Conservation (phyloP, 768 basidiomycete genomes). For the Lactifluus pinguis region DNA sequence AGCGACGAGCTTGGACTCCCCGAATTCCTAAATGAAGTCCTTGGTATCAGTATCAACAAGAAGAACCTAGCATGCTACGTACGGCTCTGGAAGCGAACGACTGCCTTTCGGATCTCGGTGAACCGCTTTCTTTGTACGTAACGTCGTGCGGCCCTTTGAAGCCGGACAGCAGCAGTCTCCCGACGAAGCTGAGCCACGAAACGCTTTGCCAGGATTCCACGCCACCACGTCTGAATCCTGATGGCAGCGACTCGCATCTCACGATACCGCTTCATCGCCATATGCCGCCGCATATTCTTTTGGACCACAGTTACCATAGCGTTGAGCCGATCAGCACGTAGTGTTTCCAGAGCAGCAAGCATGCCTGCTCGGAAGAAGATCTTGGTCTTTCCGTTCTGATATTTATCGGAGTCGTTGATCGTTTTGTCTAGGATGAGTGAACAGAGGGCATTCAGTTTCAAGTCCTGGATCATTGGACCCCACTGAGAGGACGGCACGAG, state of each 20-base stretch:
- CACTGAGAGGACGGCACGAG: slow-evolving; percentile 81
- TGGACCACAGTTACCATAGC: slow-evolving; percentile 90
- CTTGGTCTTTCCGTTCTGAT: slow-evolving; percentile 93
- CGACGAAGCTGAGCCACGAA: slow-evolving; percentile 63
- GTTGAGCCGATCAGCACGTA: slow-evolving; percentile 82
- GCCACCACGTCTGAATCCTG: slow-evolving; percentile 90
- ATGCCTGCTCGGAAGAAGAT: slow-evolving; percentile 99
- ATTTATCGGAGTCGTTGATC: slow-evolving; percentile 91
- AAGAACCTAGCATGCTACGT: slow-evolving; percentile 30
- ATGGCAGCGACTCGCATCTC: slow-evolving; percentile 64
- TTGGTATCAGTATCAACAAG: slow-evolving; percentile 4
- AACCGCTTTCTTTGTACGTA: slow-evolving; percentile 70
- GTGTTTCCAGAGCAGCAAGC: slow-evolving; percentile 89
- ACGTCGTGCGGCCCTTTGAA: slow-evolving; percentile 66
- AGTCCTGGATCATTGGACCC: slow-evolving; percentile 73
- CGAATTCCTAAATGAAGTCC: slow-evolving; percentile 49
- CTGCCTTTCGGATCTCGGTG: slow-evolving; percentile 46
- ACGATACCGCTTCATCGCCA: slow-evolving; percentile 77
- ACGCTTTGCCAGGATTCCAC: slow-evolving; percentile 69
- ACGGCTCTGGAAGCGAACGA: slow-evolving; percentile 81
- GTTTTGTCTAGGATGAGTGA: slow-evolving; percentile 76
- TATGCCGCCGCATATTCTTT: slow-evolving; percentile 87
- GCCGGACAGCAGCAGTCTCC: slow-evolving; percentile 61
- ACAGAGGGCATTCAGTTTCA: slow-evolving; percentile 77
- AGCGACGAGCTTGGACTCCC: slow-evolving; percentile 58